A percentile compares a stretch with the other conserved stretches of the same genome.
Evolutionary conservation across 116 monocot species (phyloP).

Genomic region (Cymodocea nodosa): DNA sequence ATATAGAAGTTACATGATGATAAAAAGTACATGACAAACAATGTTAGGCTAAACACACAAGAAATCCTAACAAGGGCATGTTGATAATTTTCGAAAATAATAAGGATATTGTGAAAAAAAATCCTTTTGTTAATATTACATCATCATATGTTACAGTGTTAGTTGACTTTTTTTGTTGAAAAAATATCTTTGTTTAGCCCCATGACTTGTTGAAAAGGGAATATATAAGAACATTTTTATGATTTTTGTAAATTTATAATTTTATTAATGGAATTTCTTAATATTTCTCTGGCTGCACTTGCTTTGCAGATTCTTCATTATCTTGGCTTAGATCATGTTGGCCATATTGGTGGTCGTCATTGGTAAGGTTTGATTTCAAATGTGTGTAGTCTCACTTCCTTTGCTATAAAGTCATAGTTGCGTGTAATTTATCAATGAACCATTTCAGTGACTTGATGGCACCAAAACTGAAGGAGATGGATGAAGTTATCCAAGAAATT

Average conservation of each 20-base stretch:
- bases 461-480: constrained; percentile 92
- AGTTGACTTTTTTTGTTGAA: too few relatives aligned
- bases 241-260: too few relatives aligned
- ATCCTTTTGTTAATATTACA: too few relatives aligned
- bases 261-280: not conserved
- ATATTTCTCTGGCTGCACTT: not conserved
- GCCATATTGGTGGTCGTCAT: constrained; percentile 87
- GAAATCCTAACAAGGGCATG: too few relatives aligned
- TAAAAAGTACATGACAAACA: too few relatives aligned
- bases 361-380: constrained; percentile 36
- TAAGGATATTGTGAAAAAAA: too few relatives aligned
- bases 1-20: too few relatives aligned
- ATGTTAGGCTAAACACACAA: too few relatives aligned
- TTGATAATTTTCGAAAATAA: too few relatives aligned
- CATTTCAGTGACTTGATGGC: constrained; percentile 60
- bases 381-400: not conserved
- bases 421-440: not conserved
- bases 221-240: not conserved
- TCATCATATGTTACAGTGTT: too few relatives aligned
- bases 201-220: not conserved
- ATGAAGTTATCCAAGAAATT: constrained; percentile 67
- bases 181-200: too few relatives aligned
- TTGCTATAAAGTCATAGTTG: not conserved
- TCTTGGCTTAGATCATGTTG: constrained; percentile 93
- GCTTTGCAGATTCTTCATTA: constrained; percentile 88